phyloP scores from a whole-genome alignment of 805 yeast species.

The Yamadazyma ubonensis region DNA sequence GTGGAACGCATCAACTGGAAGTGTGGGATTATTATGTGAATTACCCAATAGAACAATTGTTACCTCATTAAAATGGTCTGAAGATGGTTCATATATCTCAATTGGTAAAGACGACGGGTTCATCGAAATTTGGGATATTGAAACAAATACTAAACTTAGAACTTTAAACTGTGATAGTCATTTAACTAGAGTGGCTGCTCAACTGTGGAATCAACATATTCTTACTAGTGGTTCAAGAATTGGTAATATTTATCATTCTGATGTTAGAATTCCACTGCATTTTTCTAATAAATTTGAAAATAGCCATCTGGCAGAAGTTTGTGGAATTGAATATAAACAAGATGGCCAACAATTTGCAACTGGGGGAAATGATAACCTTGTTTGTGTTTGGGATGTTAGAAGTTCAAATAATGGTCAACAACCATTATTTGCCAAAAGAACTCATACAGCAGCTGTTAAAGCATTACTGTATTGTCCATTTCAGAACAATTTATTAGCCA shows the following conservation, averaged over 20 bases:
- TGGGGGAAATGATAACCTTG: slow-evolving; percentile 94
- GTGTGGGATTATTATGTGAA: slow-evolving; percentile 68
- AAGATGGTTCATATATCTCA: slow-evolving; percentile 82
- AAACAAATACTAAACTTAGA: slow-evolving; percentile 67
- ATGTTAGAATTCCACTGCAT: slow-evolving; percentile 83
- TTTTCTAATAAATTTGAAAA: slow-evolving; percentile 52
- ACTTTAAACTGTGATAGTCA: slow-evolving; percentile 70
- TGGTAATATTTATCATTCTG: slow-evolving; percentile 84
- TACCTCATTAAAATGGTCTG: slow-evolving; percentile 84
- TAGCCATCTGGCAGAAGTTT: slow-evolving; percentile 80
- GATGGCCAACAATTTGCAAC: slow-evolving; percentile 87
- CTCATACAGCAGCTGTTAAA: slow-evolving; percentile 92
- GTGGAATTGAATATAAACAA: slow-evolving; percentile 82
- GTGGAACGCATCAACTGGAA: slow-evolving; percentile 87
- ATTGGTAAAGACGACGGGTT: slow-evolving; percentile 82
- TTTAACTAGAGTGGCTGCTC: slow-evolving; percentile 71
- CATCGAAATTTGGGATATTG: slow-evolving; percentile 92
- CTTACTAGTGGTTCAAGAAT: slow-evolving; percentile 85
- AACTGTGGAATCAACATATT: slow-evolving; percentile 80
- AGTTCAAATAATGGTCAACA: slow-evolving; percentile 19
- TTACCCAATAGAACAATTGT: slow-evolving; percentile 47
- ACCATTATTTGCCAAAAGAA: slow-evolving; percentile 73
- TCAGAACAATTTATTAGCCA: slow-evolving; percentile 77
- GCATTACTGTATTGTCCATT: slow-evolving; percentile 95
- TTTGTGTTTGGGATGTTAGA: slow-evolving; percentile 90